Evolutionary conservation across 805 yeast species (phyloP).

Genomic region (Candida krabiensis): DNA sequence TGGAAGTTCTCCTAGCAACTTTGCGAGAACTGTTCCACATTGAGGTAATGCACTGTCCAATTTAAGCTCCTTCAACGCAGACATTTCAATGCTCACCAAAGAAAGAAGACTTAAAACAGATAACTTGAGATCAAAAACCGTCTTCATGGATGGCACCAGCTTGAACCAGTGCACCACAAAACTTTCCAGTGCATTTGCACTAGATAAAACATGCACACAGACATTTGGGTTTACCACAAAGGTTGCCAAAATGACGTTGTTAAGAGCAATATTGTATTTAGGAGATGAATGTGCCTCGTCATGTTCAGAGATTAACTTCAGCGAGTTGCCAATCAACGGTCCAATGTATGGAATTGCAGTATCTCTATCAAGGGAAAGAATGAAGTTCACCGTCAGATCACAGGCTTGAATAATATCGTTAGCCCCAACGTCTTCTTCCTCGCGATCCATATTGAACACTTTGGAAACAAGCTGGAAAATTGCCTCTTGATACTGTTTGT

Average conservation of each 20-base stretch:
- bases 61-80: conserved; percentile 19
- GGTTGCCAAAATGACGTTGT: conserved; percentile 64
- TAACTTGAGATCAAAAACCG: conserved; percentile 82
- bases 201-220: conserved; percentile 52
- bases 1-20: conserved; percentile 63
- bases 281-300: conserved; percentile 31
- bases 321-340: conserved; percentile 43
- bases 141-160: conserved; percentile 49
- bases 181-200: conserved; percentile 41
- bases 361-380: conserved; percentile 52
- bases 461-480: conserved; percentile 50
- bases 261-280: conserved; percentile 41
- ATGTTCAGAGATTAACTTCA: conserved; percentile 37
- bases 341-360: conserved; percentile 47
- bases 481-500: conserved; percentile 47
- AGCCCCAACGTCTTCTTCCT: conserved; percentile 43
- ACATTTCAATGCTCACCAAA: conserved; percentile 34
- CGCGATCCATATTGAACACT: conserved; percentile 33
- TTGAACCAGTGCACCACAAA: conserved; percentile 71
- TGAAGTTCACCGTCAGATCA: conserved; percentile 63
- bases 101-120: conserved; percentile 67
- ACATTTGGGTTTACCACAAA: conserved; percentile 58
- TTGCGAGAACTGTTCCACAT: conserved; percentile 51
- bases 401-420: conserved; percentile 60
- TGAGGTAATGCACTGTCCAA: conserved; percentile 42